phyloP scores from a whole-genome alignment of 176 grass and related monocot species.

The Oryza nivara region DNA sequence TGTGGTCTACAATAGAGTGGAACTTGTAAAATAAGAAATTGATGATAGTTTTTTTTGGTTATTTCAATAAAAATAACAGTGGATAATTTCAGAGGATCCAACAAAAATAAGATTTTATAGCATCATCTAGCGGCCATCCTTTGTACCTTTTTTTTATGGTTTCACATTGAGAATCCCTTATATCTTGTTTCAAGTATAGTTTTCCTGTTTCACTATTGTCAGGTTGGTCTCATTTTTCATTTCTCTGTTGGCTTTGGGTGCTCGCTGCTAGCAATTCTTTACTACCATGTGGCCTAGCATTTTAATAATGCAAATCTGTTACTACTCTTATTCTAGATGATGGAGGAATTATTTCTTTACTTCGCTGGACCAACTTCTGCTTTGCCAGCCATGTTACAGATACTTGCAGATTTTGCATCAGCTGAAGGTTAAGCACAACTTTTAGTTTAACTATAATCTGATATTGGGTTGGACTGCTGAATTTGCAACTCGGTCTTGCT shows the following conservation, averaged over 20 bases:
- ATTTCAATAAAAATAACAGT: slow-evolving; percentile 10
- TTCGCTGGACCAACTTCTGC: slow-evolving; percentile 89
- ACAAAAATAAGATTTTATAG: slow-evolving; percentile 6
- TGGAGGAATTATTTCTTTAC: slow-evolving; percentile 97
- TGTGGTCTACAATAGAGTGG: not conserved
- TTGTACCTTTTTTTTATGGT: not conserved
- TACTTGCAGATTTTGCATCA: slow-evolving; percentile 90
- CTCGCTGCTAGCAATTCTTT: slow-evolving; percentile 18
- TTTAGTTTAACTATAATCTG: slow-evolving; percentile 39
- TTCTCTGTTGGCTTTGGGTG: slow-evolving; percentile 16
- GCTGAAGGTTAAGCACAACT: slow-evolving; percentile 73
- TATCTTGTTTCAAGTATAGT: not conserved
- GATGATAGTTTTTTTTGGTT: slow-evolving; percentile 20
- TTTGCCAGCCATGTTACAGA: slow-evolving; percentile 93
- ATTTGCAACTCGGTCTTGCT: slow-evolving; percentile 54
- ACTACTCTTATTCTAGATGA: slow-evolving; percentile 58
- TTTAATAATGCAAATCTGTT: slow-evolving; percentile 21
- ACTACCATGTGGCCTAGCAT: not conserved
- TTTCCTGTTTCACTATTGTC: not conserved
- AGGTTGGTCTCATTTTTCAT: slow-evolving; percentile 14
- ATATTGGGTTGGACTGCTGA: slow-evolving; percentile 50
- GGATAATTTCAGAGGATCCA: slow-evolving; percentile 20
- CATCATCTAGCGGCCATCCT: slow-evolving; percentile 1
- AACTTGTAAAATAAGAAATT: not conserved
- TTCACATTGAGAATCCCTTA: not conserved